Conservation (phyloP, 495 filamentous ascomycete species). For the Venustampulla echinocandica region DNA sequence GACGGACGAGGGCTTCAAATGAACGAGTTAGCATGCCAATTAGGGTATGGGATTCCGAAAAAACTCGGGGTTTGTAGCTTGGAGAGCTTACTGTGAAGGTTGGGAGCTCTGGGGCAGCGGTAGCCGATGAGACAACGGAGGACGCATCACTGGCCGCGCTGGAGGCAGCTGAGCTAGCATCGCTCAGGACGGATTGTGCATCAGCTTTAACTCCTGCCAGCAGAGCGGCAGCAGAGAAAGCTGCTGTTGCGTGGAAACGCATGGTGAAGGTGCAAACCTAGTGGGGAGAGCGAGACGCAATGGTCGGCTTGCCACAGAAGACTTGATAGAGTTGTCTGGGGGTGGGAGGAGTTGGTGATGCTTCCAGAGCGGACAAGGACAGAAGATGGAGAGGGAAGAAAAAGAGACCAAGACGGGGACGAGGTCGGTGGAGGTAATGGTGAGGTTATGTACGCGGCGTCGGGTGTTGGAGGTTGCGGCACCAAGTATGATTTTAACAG, state of each 20-base stretch:
- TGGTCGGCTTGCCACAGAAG: slow-evolving; percentile 17
- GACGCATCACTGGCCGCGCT: slow-evolving; percentile 32
- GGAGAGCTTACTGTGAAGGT: slow-evolving; percentile 73
- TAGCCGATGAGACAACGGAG: slow-evolving; percentile 34
- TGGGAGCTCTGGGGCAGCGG: slow-evolving; percentile 54
- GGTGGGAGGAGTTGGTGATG: too few species aligned
- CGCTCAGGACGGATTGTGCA: slow-evolving; percentile 49
- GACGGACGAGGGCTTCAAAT: slow-evolving; percentile 63
- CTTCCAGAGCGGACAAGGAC: slow-evolving; percentile 19
- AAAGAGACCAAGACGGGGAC: slow-evolving; percentile 14
- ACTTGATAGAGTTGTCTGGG: slow-evolving; percentile 6
- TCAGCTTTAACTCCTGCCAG: slow-evolving; percentile 65
- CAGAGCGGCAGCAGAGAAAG: slow-evolving; percentile 62
- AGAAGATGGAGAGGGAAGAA: slow-evolving; percentile 24
- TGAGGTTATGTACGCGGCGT: too few species aligned
- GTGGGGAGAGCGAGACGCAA: slow-evolving; percentile 8
- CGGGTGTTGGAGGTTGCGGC: too few species aligned
- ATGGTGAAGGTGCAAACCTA: slow-evolving; percentile 33
- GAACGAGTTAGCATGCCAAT: slow-evolving; percentile 17
- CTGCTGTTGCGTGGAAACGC: slow-evolving; percentile 58
- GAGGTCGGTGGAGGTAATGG: too few species aligned
- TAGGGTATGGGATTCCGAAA: background rate
- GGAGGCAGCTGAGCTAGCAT: slow-evolving; percentile 32
- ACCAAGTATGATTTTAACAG: too few species aligned
- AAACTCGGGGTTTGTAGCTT: background rate